Conservation (phyloP, 106 monocot species). For the Acorus gramineus region DNA sequence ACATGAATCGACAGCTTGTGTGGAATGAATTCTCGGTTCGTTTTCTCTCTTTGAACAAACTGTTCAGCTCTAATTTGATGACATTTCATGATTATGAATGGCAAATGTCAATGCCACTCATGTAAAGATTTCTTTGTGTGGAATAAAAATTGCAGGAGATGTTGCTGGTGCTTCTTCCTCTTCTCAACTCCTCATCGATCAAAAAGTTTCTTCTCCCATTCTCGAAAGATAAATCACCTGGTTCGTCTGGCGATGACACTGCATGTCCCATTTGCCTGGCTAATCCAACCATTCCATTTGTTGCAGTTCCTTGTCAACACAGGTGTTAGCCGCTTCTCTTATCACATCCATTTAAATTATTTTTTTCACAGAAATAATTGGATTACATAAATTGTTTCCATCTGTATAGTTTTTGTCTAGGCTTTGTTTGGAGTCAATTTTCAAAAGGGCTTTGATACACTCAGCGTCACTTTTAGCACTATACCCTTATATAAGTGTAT, state of each 20-base stretch:
- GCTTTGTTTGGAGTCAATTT: too few relatives aligned
- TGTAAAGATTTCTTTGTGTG: neutral
- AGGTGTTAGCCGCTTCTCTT: conserved; percentile 28
- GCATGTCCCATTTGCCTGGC: conserved; percentile 77
- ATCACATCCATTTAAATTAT: neutral
- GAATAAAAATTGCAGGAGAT: conserved; percentile 57
- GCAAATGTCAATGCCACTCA: neutral
- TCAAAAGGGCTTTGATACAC: too few relatives aligned
- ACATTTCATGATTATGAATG: neutral
- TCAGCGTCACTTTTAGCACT: too few relatives aligned
- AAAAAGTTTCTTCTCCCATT: conserved; percentile 78
- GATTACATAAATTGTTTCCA: neutral
- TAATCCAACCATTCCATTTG: conserved; percentile 73
- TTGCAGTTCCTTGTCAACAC: conserved; percentile 89
- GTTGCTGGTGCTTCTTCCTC: conserved; percentile 94
- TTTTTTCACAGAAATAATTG: neutral
- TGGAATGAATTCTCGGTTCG: conserved; percentile 99
- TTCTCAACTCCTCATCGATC: conserved; percentile 77
- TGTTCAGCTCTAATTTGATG: neutral
- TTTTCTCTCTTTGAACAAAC: conserved; percentile 2
- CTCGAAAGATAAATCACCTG: conserved; percentile 66
- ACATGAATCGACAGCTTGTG: conserved; percentile 98
- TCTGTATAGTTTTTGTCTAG: neutral
- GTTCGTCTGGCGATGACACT: conserved; percentile 46
- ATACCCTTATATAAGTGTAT: too few relatives aligned